A percentile compares a stretch with the other conserved stretches of the same genome.
phyloP scores from a whole-genome alignment of 345 rosid species.

The Alliaria petiolata region DNA sequence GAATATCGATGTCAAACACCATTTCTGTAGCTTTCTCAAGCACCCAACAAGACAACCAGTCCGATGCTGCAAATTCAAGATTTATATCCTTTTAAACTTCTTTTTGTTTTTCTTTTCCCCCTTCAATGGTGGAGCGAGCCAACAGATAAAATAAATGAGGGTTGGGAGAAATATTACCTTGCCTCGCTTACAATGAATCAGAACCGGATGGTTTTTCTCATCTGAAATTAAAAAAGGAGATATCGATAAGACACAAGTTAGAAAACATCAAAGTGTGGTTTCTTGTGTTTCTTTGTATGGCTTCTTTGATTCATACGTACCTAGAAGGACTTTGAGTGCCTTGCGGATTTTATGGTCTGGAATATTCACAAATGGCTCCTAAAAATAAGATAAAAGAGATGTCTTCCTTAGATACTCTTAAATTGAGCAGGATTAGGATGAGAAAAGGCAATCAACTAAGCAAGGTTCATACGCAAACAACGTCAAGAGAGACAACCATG shows the following conservation, averaged over 20 bases:
- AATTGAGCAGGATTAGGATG: background rate
- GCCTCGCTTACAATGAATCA: conserved; percentile 92
- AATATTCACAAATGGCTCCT: conserved; percentile 95
- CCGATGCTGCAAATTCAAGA: conserved; percentile 60
- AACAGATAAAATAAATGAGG: background rate
- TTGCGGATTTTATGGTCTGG: conserved; percentile 81
- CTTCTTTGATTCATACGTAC: conserved; percentile 38
- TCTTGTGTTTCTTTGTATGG: background rate
- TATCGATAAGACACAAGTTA: background rate
- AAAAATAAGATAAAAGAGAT: conserved; percentile 11
- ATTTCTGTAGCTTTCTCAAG: conserved; percentile 78
- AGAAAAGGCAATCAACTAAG: conserved; percentile 6
- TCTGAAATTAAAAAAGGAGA: conserved; percentile 35
- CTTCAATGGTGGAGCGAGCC: background rate
- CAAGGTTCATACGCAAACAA: conserved; percentile 9
- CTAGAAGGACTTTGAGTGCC: conserved; percentile 77
- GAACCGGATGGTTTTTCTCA: conserved; percentile 82
- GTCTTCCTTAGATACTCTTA: background rate
- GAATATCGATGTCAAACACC: conserved; percentile 89
- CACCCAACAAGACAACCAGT: conserved; percentile 95
- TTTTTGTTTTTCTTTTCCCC: background rate
- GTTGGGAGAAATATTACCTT: conserved; percentile 48
- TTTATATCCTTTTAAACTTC: background rate
- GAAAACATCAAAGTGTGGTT: background rate
- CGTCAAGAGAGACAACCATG: conserved; percentile 7